Percentiles rank a stretch among this genome's conserved stretches.
phyloP scores from a whole-genome alignment of 768 basidiomycete genomes.

The Boletus barrowsii region DNA sequence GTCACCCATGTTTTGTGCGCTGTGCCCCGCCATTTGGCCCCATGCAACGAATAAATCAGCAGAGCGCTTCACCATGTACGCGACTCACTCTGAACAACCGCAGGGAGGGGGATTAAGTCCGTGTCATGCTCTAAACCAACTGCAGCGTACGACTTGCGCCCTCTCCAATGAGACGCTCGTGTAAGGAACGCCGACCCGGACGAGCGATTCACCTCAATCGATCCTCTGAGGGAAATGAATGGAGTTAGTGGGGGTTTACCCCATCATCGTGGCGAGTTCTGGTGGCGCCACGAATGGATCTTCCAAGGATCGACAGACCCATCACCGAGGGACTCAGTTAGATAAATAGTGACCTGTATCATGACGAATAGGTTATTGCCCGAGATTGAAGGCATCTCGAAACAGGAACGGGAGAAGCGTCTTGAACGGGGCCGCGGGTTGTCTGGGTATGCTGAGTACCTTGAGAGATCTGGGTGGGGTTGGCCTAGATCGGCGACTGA shows the following conservation, averaged over 20 bases:
- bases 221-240: neutral
- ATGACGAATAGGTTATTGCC: neutral
- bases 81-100: too few relatives aligned
- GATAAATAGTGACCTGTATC: slow-evolving; percentile 4
- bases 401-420: slow-evolving; percentile 4
- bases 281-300: neutral
- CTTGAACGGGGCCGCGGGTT: slow-evolving; percentile 5
- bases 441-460: neutral
- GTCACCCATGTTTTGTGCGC: neutral
- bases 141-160: neutral
- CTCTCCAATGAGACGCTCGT: neutral
- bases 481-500: slow-evolving; percentile 2
- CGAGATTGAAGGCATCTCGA: neutral
- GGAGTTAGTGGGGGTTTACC: neutral
- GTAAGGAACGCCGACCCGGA: neutral
- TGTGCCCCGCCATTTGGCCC: neutral
- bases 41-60: neutral
- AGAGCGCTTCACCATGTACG: neutral
- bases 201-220: neutral
- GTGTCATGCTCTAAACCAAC: neutral
- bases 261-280: neutral
- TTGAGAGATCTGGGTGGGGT: neutral
- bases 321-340: neutral
- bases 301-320: slow-evolving; percentile 11
- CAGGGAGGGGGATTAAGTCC: too few relatives aligned